phyloP scores from a whole-genome alignment of 306 rosid species.

The Cucumis melo region DNA sequence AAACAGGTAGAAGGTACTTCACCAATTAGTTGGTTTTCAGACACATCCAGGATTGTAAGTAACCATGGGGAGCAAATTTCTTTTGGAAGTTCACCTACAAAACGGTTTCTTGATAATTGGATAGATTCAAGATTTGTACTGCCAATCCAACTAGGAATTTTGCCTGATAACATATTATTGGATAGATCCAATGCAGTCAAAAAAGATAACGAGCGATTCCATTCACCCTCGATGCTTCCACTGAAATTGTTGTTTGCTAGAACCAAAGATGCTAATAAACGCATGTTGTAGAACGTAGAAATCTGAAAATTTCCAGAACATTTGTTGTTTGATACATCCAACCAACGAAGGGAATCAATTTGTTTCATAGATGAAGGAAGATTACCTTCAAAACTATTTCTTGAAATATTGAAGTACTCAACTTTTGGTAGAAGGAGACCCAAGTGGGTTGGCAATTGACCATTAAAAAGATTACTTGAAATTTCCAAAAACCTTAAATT shows the following conservation, averaged over 20 bases:
- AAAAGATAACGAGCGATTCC: rapidly evolving
- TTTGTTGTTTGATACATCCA: not conserved
- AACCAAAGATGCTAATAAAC: rapidly evolving
- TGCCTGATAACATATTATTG: not conserved
- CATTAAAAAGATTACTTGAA: not conserved
- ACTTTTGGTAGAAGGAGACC: not conserved
- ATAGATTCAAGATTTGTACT: not conserved
- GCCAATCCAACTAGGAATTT: not conserved
- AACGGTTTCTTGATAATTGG: not conserved
- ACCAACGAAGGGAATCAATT: not conserved
- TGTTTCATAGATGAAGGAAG: not conserved
- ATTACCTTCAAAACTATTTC: not conserved
- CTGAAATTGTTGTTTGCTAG: not conserved
- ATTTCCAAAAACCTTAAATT: not conserved
- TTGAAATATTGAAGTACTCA: not conserved
- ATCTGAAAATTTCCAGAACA: not conserved
- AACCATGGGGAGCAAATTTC: not conserved
- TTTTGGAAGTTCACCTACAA: not conserved
- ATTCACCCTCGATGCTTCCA: not conserved
- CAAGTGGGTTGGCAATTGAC: not conserved
- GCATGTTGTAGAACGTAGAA: not conserved
- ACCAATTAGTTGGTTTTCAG: not conserved
- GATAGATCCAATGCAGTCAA: not conserved
- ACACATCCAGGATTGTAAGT: not conserved
- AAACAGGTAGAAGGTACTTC: slow-evolving; percentile 2